Evolutionary conservation across 2,329 filamentous ascomycete genomes (phyloP), one percentile per base, ranked within the genome.

Genomic region (Didymella exigua): DNA sequence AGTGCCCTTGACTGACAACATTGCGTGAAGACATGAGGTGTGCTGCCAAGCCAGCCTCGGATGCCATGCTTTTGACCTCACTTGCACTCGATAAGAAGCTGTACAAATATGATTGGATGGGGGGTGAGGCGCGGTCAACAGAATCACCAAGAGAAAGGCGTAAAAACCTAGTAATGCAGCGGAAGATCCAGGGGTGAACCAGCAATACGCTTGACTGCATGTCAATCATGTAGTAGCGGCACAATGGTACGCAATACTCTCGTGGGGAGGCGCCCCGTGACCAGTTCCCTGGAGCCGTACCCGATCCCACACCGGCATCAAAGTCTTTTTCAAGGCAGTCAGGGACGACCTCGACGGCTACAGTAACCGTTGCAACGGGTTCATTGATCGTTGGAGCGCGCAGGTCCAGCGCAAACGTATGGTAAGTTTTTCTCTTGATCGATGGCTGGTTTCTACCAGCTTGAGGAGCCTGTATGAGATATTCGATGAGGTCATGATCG

Each of bases 1-100:
- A 30, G 23, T 23, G 37, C 33, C 45, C 18, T 41, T 16, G 19
- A 19, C 30, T 66, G 62, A 65, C 63, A 66, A 66, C 61, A 66
- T 63, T 36, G 8, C 44, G 47, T 19, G 19, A 36, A 40, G n/a
- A 27, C 24, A 44, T 26, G 41, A 49, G 44, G 36, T 48, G 16
- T 45, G 41, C 30, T 50, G 46, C 50, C 49, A 48, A 53, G 43
- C 38, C 57, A 44, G 58, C 44, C 50, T 29, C 36, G 29, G 29
- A 24, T 43, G 47, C 43, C 46, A 43, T 24, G 45, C 23, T 33
- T 47, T 49, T 43, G 23, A 21, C 37, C 16, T 10, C 3, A 40
- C 30, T 38, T 24, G 37, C 19, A 40, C 16, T 23, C 29, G 52
- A 61, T 55, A 61, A 56, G 51, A 29, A 38, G 31, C 9, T 9